Evolutionary conservation across 345 rosid genomes (phyloP), one percentile per base, ranked within the genome.

Genomic region (Aethionema arabicum): DNA sequence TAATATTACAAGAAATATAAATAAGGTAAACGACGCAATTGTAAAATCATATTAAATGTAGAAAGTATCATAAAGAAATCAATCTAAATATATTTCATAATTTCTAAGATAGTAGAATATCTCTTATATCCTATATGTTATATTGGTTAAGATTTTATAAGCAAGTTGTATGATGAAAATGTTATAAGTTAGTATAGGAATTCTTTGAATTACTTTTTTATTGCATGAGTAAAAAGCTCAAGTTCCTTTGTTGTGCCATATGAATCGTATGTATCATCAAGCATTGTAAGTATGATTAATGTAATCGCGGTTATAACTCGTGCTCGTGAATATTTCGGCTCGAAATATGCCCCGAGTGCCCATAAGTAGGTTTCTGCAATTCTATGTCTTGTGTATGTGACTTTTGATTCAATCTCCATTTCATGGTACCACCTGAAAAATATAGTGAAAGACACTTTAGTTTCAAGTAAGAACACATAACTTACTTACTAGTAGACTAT

Each of bases 211-310:
- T 47, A 66, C 65, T 50, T 58, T 16, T 50, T 29, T 6, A 67
- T 31, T 49, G 72, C 65, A 50, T 67, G 52, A 11, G 72, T 59
- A 45, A 67, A 59, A 50, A 51, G 29, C 31, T 59, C 52, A 67
- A 67, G 72, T 27, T 67, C 72, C 38, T 59, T 52, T 38, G 6
- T 3, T 8, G 59, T 59, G 9, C 53, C 72, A 59, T 32, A 67
- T 0, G 72, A 59, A 40, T 67, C 72, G 13, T 67, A 67, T 48
- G 29, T 67, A 58, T 67, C 72, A 59, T 67, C 72, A 42, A 67
- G 30, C 0, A 32, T 15, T 33, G 72, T 58, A n/a, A 50, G 42
- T 32, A 67, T 5, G 43, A 32, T 32, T 40, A 67, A 4, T 31
- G 64, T 36, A 3, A 1, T 58, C 47, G 72, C 32, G 10, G 3